Base-by-base conservation (phyloP, 1,284 basidiomycete species). In the Malassezia sympodialis region DNA sequence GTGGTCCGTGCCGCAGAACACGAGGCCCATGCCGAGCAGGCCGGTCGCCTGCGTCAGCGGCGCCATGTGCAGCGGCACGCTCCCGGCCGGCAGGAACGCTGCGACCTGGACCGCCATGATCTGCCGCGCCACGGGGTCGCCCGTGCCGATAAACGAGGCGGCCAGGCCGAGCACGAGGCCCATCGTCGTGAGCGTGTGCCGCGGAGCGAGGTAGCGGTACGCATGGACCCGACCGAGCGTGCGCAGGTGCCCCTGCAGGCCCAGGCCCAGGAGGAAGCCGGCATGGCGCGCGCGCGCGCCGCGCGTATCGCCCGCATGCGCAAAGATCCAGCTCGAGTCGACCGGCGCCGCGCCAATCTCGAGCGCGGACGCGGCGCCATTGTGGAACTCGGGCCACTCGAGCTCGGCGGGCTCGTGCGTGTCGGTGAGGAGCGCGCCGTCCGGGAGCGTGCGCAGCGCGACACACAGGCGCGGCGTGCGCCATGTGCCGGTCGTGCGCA, bases 381-480 rank as follows among this genome's bases (percentile, higher is more conserved):
- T 93, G 76, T 98, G 91, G 76, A 99, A 99, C 58, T 90, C 87
- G 15, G 90, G 90, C 94, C 93, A 99, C 53, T 82, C 83, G 8
- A 83, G 76, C 19, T 65, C 67, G 17, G 53, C 39, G 8, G 54
- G 14, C 14, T 70, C 69, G 14, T 54, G 41, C 34, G 61, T 63
- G 8, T 58, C 53, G 35, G 59, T 55, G 42, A 62, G 53, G 10
- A 59, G 49, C 21, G 39, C 56, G 37, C 62, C 66, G 35, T 58
- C 59, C 2, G 67, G 65, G 12, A 58, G 49, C 21, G 69, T 59
- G 40, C 62, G 62, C 51, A 69, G 61, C 4, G 57, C 56, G 23
- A 70, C 42, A 51, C 60, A 61, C 41, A 74, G 52, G 8, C 60
- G 58, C 17, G 68, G 58, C 37, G 62, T 65, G 17, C 53, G 60